Conservation (phyloP, 2,329 filamentous ascomycete species). For the Ophiocordyceps camponoti-floridani region DNA sequence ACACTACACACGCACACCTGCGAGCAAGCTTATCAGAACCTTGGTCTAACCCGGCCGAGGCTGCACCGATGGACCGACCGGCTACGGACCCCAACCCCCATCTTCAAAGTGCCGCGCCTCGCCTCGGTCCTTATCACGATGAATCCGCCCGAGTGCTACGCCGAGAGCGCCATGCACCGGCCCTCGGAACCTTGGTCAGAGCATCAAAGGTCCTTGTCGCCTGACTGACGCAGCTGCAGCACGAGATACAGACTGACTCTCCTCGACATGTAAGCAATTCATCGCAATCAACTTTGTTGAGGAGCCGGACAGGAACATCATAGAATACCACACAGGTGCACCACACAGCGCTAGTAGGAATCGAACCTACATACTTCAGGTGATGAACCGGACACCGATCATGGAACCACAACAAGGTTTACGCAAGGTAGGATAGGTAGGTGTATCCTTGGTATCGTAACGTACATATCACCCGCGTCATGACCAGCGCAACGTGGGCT, state of each 20-base stretch:
- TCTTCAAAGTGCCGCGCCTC: neutral
- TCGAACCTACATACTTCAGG: too few relatives aligned
- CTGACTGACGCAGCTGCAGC: conserved; percentile 51
- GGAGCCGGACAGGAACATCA: too few relatives aligned
- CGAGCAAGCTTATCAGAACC: neutral
- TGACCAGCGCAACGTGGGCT: too few relatives aligned
- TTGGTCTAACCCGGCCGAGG: neutral
- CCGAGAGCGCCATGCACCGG: conserved; percentile 9
- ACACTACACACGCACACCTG: neutral
- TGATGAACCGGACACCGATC: too few relatives aligned
- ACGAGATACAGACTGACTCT: conserved; percentile 56
- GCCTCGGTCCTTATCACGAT: conserved; percentile 1
- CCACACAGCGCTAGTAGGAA: too few relatives aligned
- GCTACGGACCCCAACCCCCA: neutral
- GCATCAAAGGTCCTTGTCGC: too few relatives aligned
- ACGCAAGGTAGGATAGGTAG: too few relatives aligned
- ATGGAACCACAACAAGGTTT: too few relatives aligned
- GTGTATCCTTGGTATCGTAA: too few relatives aligned
- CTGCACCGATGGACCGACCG: neutral
- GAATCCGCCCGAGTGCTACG: conserved; percentile 2
- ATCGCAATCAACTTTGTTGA: too few relatives aligned
- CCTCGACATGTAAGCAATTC: conserved; percentile 37
- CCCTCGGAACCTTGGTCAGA: conserved; percentile 10
- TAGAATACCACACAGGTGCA: too few relatives aligned
- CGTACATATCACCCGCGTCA: too few relatives aligned